A percentile compares a stretch with the other conserved stretches of the same genome.
phyloP scores from a whole-genome alignment of 306 rosid species.

The Vigna radiata region DNA sequence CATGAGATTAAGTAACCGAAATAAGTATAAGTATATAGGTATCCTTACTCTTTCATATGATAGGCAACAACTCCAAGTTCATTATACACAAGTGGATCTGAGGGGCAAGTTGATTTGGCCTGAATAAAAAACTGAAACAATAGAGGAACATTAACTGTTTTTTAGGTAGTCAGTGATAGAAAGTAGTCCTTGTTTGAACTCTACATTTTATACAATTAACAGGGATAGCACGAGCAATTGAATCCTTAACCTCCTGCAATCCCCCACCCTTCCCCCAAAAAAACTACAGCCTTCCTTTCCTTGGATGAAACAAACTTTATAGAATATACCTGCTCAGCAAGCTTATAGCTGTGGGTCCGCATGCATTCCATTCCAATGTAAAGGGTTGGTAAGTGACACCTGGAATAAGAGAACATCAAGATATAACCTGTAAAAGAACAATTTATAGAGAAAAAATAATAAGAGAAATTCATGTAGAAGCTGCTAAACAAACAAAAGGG shows the following conservation, averaged over 20 bases:
- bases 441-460: constrained; percentile 48
- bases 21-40: constrained; percentile 28
- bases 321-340: constrained; percentile 87
- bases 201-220: not conserved
- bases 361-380: constrained; percentile 99
- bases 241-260: no score
- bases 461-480: constrained; percentile 47
- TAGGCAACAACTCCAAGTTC: constrained; percentile 99
- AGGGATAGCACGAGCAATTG: not conserved
- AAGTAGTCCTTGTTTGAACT: constrained; percentile 23
- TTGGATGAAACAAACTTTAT: constrained; percentile 16
- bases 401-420: constrained; percentile 81
- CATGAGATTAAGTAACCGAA: constrained; percentile 8
- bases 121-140: constrained; percentile 77
- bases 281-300: not conserved
- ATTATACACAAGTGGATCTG: constrained; percentile 92
- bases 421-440: constrained; percentile 67
- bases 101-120: constrained; percentile 86
- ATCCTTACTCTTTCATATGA: constrained; percentile 88
- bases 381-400: constrained; percentile 97
- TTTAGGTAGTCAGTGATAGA: constrained; percentile 30
- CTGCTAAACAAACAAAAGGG: constrained; percentile 7
- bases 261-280: not conserved
- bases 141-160: constrained; percentile 36
- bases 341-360: constrained; percentile 98